Evolutionary conservation across 2,329 filamentous ascomycete species (phyloP).

Genomic region (Nannizzia gypsea): DNA sequence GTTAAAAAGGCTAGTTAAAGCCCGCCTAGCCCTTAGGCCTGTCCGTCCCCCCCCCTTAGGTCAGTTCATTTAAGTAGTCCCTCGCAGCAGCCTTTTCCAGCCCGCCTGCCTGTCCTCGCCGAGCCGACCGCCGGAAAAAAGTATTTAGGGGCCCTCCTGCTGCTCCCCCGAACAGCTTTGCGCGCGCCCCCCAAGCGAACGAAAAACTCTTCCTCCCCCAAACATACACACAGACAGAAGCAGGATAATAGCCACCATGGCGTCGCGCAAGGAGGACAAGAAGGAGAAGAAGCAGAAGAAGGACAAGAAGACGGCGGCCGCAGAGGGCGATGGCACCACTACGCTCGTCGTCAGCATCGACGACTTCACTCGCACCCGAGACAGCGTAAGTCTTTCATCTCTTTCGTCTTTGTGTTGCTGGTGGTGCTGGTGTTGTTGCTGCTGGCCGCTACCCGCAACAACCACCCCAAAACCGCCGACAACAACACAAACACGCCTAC

Average conservation of each 20-base stretch:
- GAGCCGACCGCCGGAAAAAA: neutral
- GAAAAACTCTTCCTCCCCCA: neutral
- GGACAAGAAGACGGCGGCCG: neutral
- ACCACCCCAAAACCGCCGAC: too few relatives aligned
- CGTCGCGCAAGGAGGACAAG: slow-evolving; percentile 27
- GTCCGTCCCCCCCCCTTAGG: neutral
- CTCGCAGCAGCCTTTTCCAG: too few relatives aligned
- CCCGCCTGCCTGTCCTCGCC: too few relatives aligned
- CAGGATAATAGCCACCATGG: slow-evolving; percentile 26
- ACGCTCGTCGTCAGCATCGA: slow-evolving; percentile 46
- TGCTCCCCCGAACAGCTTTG: too few relatives aligned
- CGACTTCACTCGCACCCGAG: slow-evolving; percentile 67
- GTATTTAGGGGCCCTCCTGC: neutral
- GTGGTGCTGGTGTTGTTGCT: too few relatives aligned
- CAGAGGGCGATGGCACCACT: slow-evolving; percentile 19
- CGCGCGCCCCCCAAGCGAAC: too few relatives aligned
- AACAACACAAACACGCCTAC: too few relatives aligned
- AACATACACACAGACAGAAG: neutral
- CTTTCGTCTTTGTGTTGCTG: neutral
- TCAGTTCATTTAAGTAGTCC: too few relatives aligned
- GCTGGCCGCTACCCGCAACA: too few relatives aligned
- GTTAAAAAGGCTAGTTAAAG: too few relatives aligned
- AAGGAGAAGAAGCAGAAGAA: slow-evolving; percentile 17
- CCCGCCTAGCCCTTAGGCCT: neutral
- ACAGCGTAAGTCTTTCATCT: slow-evolving; percentile 53